Conservation (phyloP, 2,329 filamentous ascomycete genomes). For the Talaromyces sp. region DNA sequence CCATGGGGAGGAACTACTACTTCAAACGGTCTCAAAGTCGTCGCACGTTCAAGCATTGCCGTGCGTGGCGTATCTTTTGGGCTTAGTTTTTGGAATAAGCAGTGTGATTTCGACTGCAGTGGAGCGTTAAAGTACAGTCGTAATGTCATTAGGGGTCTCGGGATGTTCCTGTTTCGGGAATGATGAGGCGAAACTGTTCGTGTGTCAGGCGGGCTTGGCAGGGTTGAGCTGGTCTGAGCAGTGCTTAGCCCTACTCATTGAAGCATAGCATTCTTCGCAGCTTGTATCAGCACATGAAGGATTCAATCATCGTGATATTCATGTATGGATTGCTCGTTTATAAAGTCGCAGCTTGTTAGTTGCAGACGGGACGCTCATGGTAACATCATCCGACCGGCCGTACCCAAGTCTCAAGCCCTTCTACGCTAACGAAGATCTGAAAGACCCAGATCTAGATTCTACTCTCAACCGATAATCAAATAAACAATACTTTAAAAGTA, state of each 20-base stretch:
- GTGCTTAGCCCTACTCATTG: neutral
- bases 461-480: neutral
- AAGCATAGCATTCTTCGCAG: neutral
- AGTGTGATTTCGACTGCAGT: neutral
- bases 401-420: neutral
- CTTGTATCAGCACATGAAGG: neutral
- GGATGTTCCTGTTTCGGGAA: constrained; percentile 5
- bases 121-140: neutral
- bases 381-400: neutral
- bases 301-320: neutral
- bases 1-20: neutral
- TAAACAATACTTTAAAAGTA: neutral
- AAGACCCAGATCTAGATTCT: neutral
- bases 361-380: neutral
- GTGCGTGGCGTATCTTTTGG: neutral
- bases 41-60: neutral
- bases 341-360: neutral
- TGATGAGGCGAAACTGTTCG: constrained; percentile 9
- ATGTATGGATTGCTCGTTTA: neutral
- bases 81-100: neutral
- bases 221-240: neutral
- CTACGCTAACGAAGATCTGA: too few species aligned
- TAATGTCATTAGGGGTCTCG: neutral
- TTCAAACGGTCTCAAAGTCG: neutral
- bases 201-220: constrained; percentile 5